Conservation (phyloP, 2,329 filamentous ascomycete species). For the Diaporthe sp. region DNA sequence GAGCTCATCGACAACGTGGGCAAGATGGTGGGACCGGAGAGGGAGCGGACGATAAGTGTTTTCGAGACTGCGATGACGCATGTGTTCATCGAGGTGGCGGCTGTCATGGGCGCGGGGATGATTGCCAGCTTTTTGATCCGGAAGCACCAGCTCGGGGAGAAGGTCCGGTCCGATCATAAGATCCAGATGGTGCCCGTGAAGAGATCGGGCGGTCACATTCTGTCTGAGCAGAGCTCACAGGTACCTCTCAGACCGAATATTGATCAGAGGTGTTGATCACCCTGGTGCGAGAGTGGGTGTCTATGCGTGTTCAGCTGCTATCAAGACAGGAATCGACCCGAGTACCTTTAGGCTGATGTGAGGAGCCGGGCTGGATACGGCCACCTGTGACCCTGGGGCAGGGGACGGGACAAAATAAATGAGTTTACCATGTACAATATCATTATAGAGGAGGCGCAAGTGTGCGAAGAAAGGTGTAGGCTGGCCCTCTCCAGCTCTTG, state of each 20-base stretch:
- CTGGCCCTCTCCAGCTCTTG: constrained; percentile 13
- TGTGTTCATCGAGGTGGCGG: constrained; percentile 32
- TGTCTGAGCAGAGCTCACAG: background rate
- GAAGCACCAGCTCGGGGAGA: constrained; percentile 28
- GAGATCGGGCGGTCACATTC: background rate
- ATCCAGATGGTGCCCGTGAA: background rate
- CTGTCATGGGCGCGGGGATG: constrained; percentile 27
- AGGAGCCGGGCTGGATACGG: background rate
- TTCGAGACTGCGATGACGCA: constrained; percentile 27
- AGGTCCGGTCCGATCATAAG: constrained; percentile 30
- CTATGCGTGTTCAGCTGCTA: background rate
- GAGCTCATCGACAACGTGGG: constrained; percentile 12
- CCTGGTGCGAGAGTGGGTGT: background rate
- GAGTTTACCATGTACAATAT: constrained; percentile 9
- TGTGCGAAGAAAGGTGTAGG: background rate
- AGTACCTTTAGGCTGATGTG: background rate
- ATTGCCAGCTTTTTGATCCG: constrained; percentile 22
- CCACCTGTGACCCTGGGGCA: background rate
- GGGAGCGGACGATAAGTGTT: background rate
- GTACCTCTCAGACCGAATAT: background rate
- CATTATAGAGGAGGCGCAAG: background rate
- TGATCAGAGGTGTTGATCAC: constrained; percentile 7
- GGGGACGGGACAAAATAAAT: background rate
- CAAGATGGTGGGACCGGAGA: background rate
- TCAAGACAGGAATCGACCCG: background rate